Evolutionary conservation across 352 stramenopile species (phyloP).

Genomic region (Globisporangium paddicum): DNA sequence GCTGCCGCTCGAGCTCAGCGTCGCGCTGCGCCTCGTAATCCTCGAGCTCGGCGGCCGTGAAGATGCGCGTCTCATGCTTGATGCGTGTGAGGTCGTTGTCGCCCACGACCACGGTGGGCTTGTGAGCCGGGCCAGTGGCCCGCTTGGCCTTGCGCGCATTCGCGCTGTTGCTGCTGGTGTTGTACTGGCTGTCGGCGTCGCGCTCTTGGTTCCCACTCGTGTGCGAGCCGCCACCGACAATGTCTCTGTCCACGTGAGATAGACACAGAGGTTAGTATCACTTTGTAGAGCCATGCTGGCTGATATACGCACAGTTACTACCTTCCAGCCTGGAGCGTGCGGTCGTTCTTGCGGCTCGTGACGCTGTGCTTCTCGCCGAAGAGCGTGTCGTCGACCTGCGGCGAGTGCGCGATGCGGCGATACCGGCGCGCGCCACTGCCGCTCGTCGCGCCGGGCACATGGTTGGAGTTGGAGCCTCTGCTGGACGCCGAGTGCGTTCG

Average conservation of each 20-base stretch:
- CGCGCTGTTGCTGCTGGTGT: not conserved
- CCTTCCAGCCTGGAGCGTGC: constrained; percentile 57
- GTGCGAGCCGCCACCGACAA: constrained; percentile 21
- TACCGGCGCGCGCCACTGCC: constrained; percentile 38
- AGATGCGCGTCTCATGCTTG: constrained; percentile 65
- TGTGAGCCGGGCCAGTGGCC: not conserved
- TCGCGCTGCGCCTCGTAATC: constrained; percentile 51
- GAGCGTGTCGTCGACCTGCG: constrained; percentile 69
- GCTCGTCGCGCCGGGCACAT: not conserved
- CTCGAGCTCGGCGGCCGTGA: constrained; percentile 47
- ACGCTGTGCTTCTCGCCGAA: constrained; percentile 53
- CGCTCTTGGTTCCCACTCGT: constrained; percentile 9
- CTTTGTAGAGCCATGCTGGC: too few relatives aligned
- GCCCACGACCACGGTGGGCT: constrained; percentile 22
- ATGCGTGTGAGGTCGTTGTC: constrained; percentile 52
- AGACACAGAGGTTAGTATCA: not conserved
- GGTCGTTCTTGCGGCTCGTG: constrained; percentile 45
- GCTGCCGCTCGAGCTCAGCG: constrained; percentile 45
- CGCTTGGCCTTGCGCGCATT: not conserved
- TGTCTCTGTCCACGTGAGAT: constrained; percentile 22
- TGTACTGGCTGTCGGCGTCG: constrained; percentile 2
- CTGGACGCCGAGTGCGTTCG: constrained; percentile 26
- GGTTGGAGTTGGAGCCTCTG: constrained; percentile 10
- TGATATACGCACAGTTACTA: constrained; percentile 21
- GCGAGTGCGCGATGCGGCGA: constrained; percentile 48